A percentile compares a stretch with the other conserved stretches of the same genome.
phyloP scores from a whole-genome alignment of 169 alveolate genomes.

The Prorocentrum cordatum region DNA sequence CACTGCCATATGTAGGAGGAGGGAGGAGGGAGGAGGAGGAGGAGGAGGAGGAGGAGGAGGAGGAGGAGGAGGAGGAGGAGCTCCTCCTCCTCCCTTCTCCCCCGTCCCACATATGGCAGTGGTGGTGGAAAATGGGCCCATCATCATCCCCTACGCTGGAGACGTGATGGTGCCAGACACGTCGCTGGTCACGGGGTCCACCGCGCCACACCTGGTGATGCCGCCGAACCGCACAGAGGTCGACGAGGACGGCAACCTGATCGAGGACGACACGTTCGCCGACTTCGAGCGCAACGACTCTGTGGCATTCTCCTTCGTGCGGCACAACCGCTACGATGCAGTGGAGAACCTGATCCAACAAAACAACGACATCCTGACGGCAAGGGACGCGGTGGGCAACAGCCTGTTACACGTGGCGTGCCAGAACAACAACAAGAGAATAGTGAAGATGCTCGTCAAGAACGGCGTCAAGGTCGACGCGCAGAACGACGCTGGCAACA shows the following conservation, averaged over 20 bases:
- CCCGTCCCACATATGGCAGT: background rate
- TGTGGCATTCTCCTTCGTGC: conserved; percentile 66
- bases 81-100: background rate
- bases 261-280: conserved; percentile 67
- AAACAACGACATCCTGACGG: conserved; percentile 38
- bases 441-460: conserved; percentile 41
- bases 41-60: no score
- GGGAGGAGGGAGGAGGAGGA: no score
- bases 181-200: conserved; percentile 42
- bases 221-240: background rate
- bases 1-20: no score
- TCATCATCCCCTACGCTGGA: conserved; percentile 1
- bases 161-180: conserved; percentile 56
- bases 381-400: conserved; percentile 58
- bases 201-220: conserved; percentile 38
- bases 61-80: no score
- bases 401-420: conserved; percentile 45
- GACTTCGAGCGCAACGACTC: conserved; percentile 23
- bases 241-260: conserved; percentile 37
- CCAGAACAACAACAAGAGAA: conserved; percentile 30
- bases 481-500: conserved; percentile 40
- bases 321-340: conserved; percentile 62
- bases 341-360: conserved; percentile 46
- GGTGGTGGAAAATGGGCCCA: background rate
- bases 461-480: conserved; percentile 53